phyloP scores from a whole-genome alignment of 441 rosid species.

The Codiaeum variegatum region DNA sequence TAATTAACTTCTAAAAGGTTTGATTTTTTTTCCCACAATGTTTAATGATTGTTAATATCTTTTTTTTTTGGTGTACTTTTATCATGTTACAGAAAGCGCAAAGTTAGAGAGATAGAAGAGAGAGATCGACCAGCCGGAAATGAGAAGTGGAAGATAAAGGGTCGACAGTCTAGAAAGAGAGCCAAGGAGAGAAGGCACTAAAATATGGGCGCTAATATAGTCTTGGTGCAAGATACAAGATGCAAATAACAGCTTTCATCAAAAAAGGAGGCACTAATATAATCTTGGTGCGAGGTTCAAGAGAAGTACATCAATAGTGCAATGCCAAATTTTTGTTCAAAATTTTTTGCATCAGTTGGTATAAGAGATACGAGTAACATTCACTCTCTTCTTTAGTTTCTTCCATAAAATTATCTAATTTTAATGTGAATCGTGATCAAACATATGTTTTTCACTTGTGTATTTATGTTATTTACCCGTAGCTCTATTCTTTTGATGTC shows the following conservation, averaged over 20 bases:
- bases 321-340: too few relatives aligned
- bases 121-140: constrained; percentile 53
- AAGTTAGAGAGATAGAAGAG: constrained; percentile 65
- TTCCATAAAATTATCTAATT: too few relatives aligned
- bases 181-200: constrained; percentile 64
- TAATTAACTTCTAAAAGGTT: too few relatives aligned
- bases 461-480: too few relatives aligned
- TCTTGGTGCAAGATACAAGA: too few relatives aligned
- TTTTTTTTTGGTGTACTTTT: neutral
- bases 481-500: too few relatives aligned
- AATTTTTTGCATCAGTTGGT: too few relatives aligned
- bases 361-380: too few relatives aligned
- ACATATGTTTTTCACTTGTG: too few relatives aligned
- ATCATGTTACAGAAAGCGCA: constrained; percentile 59
- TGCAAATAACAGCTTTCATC: neutral
- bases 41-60: neutral
- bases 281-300: neutral
- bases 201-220: too few relatives aligned
- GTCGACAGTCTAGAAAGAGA: constrained; percentile 45
- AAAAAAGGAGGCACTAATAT: neutral
- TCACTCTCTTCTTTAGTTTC: too few relatives aligned
- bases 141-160: constrained; percentile 82
- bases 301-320: neutral
- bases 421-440: too few relatives aligned
- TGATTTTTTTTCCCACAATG: neutral